Evolutionary conservation across 495 filamentous ascomycete genomes (phyloP), one percentile per base, ranked within the genome.

Genomic region (Hypoxylon lienhwacheense): DNA sequence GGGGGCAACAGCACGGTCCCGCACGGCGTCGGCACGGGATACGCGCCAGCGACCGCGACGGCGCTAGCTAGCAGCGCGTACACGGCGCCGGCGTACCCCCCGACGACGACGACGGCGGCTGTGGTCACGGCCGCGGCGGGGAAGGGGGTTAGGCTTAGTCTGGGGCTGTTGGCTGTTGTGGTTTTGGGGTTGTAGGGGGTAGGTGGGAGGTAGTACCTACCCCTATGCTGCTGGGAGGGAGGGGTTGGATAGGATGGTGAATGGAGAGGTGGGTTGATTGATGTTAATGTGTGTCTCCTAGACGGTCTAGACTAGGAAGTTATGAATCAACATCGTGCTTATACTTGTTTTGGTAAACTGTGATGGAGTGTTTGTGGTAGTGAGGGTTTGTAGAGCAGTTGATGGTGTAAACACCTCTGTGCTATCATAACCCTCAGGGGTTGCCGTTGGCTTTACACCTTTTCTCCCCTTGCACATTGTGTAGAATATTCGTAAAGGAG

Each of bases 91-190:
- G 49, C 46, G 33, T 50, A 35, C 28, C 57, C 57, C 7, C 51
- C 57, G 12, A 20, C 49, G 16, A 25, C 50, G 1, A 20, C 52
- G 0, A 55, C 57, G 12, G 25, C 49, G 16, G 25, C 50, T 0
- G 24, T 55, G 0, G 56, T 60, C 7, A 55, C 57, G 2, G 57
- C 51, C 5, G 57, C 51, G 1, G 33, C 51, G 12, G 50, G 44
- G 1, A 61, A 51, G 57, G 33, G 11, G n/a, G 57, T 41, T 26
- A 51, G 51, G 8, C 21, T 60, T 12, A 43, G 45, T 35, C 21
- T 61, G 8, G 50, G 57, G 4, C 16, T 61, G 40, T 28, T 61
- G 57, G 57, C 41, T 15, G 29, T 55, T 40, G 51, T 47, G 15
- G 57, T 47, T 5, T 41, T 61, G 1, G 12, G 32, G 12, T 36